These are phyloP conservation scores for Cutaneotrichosporon daszewskae DNA, from an alignment of 1,284 basidiomycete species.

Conservation along the genomic window DNA sequence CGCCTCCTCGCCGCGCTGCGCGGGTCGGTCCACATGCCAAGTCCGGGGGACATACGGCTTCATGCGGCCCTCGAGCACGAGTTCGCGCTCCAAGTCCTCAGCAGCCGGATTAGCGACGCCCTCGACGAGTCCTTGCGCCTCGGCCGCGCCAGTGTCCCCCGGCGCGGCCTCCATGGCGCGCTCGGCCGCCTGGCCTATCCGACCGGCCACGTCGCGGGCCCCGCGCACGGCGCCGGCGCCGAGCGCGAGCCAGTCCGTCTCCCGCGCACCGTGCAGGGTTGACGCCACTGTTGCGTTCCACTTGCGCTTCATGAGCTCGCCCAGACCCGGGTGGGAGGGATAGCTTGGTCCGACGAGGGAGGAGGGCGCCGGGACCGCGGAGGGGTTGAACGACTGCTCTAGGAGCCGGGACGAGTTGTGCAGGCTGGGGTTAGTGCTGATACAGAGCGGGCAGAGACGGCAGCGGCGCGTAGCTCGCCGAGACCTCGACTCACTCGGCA, in stretches of 20 bases:
- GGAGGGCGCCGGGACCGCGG: conserved; percentile 24
- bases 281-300: conserved; percentile 36
- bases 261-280: conserved; percentile 19
- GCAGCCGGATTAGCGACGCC: background rate
- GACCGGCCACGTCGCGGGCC: conserved; percentile 2
- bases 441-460: background rate
- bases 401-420: conserved; percentile 15
- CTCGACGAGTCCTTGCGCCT: background rate
- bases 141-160: background rate
- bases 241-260: conserved; percentile 30
- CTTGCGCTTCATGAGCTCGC: conserved; percentile 24
- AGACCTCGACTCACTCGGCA: conserved; percentile 33
- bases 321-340: conserved; percentile 22
- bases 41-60: too few species aligned
- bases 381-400: conserved; percentile 26
- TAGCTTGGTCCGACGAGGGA: conserved; percentile 26
- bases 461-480: background rate
- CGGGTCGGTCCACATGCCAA: too few species aligned
- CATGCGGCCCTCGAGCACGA: too few species aligned
- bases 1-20: too few species aligned
- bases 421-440: conserved; percentile 1
- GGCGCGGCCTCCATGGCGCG: background rate
- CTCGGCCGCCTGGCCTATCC: background rate
- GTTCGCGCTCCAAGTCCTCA: background rate
- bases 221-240: conserved; percentile 13